These are phyloP conservation scores for Hanseniaspora pseudoguilliermondii DNA, from an alignment of 805 yeast genomes.

Conservation along the genomic window DNA sequence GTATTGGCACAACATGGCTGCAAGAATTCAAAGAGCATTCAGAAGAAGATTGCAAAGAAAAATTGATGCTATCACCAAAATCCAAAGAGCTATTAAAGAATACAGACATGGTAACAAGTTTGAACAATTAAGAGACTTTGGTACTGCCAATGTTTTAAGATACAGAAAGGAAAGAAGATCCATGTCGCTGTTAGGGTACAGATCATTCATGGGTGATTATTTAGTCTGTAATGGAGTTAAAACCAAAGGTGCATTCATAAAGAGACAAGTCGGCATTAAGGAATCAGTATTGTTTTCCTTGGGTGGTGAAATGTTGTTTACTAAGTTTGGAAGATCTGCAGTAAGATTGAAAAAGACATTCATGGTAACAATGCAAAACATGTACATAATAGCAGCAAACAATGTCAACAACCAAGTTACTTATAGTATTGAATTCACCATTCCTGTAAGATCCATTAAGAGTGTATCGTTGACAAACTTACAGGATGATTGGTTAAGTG, in stretches of 20 bases:
- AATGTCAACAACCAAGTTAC: constrained; percentile 49
- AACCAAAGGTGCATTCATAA: constrained; percentile 63
- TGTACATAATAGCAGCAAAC: constrained; percentile 63
- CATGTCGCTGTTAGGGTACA: constrained; percentile 71
- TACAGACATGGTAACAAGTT: constrained; percentile 68
- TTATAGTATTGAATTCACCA: constrained; percentile 49
- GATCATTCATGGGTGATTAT: constrained; percentile 92
- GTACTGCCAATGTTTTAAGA: constrained; percentile 47
- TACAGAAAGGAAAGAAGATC: constrained; percentile 81
- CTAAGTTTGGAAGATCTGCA: constrained; percentile 90
- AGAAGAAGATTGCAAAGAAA: constrained; percentile 68
- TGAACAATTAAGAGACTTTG: constrained; percentile 75
- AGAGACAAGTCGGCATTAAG: constrained; percentile 52
- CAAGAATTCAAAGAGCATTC: constrained; percentile 94
- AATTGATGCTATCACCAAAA: constrained; percentile 70
- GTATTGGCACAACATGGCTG: constrained; percentile 97
- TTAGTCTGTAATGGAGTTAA: constrained; percentile 69
- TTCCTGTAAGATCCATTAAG: constrained; percentile 47
- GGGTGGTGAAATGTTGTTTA: constrained; percentile 64
- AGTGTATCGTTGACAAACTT: constrained; percentile 56
- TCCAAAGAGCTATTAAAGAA: constrained; percentile 74
- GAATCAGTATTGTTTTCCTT: constrained; percentile 66
- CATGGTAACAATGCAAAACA: constrained; percentile 47
- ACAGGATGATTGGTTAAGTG: constrained; percentile 89
- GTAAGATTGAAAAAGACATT: constrained; percentile 61